Evolutionary conservation across 139 green algal species (phyloP).

Genomic region (Chara braunii): DNA sequence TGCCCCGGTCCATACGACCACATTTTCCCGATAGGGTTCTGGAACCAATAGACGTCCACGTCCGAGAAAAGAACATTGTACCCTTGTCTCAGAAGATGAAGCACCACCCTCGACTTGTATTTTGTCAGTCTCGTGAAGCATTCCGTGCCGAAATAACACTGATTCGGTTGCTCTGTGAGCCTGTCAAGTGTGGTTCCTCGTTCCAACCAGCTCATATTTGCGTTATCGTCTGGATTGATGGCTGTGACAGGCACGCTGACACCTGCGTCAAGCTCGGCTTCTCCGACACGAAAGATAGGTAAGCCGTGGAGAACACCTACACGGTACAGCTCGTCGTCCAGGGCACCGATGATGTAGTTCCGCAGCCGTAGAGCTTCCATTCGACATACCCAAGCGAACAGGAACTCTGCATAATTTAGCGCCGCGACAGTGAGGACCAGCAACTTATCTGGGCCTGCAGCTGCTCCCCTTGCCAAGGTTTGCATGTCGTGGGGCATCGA

Average conservation of each 20-base stretch:
- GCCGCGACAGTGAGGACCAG: constrained; percentile 27
- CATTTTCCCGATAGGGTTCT: constrained; percentile 9
- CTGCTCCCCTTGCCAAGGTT: no score
- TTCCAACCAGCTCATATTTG: no score
- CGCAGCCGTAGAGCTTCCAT: constrained; percentile 6
- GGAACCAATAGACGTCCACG: constrained; percentile 38
- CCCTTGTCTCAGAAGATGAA: constrained; percentile 18
- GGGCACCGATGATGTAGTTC: constrained; percentile 26
- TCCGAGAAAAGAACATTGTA: constrained; percentile 34
- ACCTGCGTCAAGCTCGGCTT: no score
- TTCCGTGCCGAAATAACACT: constrained; percentile 30
- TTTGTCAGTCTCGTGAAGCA: constrained; percentile 33
- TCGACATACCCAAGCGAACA: constrained; percentile 31
- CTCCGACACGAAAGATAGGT: no score
- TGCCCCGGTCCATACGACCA: constrained; percentile 4
- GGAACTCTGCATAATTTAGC: constrained; percentile 29
- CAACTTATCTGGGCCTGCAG: no score
- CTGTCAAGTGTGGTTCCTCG: no score
- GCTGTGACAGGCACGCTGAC: no score
- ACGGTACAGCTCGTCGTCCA: constrained; percentile 24
- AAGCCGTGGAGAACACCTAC: no score
- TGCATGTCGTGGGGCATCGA: no score
- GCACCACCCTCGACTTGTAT: constrained; percentile 17
- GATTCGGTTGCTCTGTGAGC: no score
- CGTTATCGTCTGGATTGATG: no score